Percentiles rank a stretch among this genome's conserved stretches.
Evolutionary conservation across 352 stramenopile genomes (phyloP).

Genomic region (Pythium brachiatum): DNA sequence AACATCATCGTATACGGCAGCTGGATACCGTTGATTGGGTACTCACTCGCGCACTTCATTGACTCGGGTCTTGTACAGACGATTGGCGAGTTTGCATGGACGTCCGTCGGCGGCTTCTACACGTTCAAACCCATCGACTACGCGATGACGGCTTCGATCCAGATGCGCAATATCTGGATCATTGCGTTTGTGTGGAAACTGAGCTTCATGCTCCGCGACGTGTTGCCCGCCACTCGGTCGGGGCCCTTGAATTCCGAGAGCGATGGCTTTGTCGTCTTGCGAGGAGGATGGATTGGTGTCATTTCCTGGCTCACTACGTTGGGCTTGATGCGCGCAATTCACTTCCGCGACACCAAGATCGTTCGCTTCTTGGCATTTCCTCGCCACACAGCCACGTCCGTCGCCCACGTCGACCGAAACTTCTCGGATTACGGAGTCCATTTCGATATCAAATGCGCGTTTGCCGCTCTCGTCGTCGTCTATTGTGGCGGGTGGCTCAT

Average conservation of each 20-base stretch:
- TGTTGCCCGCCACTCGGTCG: background rate
- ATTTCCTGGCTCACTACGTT: slow-evolving; percentile 22
- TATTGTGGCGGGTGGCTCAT: background rate
- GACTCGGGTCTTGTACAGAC: slow-evolving; percentile 24
- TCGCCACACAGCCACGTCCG: background rate
- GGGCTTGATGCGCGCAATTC: slow-evolving; percentile 3
- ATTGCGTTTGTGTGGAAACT: slow-evolving; percentile 25
- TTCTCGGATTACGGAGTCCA: slow-evolving; percentile 2
- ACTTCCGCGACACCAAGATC: slow-evolving; percentile 21
- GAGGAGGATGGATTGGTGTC: slow-evolving; percentile 8
- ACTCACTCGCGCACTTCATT: slow-evolving; percentile 25
- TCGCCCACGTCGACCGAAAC: background rate
- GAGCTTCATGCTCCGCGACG: background rate
- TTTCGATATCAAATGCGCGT: slow-evolving; percentile 13
- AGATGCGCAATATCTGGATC: slow-evolving; percentile 34
- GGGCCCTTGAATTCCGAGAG: background rate
- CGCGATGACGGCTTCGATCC: slow-evolving; percentile 10
- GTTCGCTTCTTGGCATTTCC: slow-evolving; percentile 1
- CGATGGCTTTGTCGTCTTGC: slow-evolving; percentile 13
- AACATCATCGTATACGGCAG: slow-evolving; percentile 40
- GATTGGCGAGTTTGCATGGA: slow-evolving; percentile 14
- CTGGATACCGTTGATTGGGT: slow-evolving; percentile 27
- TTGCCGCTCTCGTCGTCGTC: background rate
- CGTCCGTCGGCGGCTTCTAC: slow-evolving; percentile 13
- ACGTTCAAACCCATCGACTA: slow-evolving; percentile 16